phyloP scores from a whole-genome alignment of 345 rosid species.

The Corchorus olitorius region DNA sequence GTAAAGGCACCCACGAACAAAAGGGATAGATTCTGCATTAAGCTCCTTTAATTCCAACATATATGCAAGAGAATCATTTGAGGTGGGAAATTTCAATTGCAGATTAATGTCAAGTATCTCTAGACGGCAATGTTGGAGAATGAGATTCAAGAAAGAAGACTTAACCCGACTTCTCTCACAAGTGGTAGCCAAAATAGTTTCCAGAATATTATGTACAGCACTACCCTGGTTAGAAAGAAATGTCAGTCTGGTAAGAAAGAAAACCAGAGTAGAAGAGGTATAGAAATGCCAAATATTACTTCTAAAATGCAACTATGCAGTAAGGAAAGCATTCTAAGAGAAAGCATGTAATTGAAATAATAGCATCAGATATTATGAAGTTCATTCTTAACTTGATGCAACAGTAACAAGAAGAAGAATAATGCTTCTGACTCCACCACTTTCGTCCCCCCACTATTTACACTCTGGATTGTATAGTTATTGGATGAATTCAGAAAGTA shows the following conservation, averaged over 20 bases:
- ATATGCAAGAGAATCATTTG: conserved; percentile 43
- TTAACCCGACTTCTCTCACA: conserved; percentile 44
- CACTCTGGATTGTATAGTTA: not conserved
- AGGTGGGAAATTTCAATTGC: conserved; percentile 52
- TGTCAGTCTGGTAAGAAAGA: conserved; percentile 21
- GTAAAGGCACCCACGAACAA: conserved; percentile 50
- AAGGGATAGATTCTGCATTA: conserved; percentile 53
- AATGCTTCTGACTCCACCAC: not conserved
- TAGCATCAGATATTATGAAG: not conserved
- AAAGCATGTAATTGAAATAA: not conserved
- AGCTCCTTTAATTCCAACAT: conserved; percentile 55
- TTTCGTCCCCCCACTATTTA: not conserved
- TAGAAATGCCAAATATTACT: not conserved
- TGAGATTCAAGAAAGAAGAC: conserved; percentile 58
- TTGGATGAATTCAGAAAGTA: too few species aligned
- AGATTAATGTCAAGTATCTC: conserved; percentile 44
- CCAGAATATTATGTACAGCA: conserved; percentile 65
- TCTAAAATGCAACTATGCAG: not conserved
- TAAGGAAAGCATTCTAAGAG: not conserved
- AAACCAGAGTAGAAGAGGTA: not conserved
- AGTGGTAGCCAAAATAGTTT: conserved; percentile 41
- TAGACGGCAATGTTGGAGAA: conserved; percentile 60
- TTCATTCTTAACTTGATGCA: conserved; percentile 1
- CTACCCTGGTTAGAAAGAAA: conserved; percentile 55
- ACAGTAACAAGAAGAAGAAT: not conserved